Conservation (phyloP, 257 asterid genomes). For the Marsdenia floribunda region DNA sequence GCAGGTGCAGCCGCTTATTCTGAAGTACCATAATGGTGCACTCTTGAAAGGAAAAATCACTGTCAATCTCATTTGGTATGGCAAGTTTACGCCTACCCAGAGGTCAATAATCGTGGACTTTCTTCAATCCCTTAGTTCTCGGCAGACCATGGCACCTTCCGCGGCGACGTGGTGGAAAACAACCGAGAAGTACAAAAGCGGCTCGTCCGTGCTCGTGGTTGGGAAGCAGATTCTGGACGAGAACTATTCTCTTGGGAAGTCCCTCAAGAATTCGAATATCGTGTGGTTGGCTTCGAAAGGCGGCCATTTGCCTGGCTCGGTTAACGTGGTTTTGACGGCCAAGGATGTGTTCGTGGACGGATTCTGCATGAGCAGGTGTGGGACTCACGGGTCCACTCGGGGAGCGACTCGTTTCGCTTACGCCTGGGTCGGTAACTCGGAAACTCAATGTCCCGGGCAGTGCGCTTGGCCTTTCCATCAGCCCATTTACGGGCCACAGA, state of each 20-base stretch:
- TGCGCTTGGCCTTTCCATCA: conserved; percentile 93
- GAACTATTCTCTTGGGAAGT: conserved; percentile 47
- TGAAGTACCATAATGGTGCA: conserved; percentile 35
- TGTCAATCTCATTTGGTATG: conserved; percentile 44
- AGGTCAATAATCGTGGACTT: conserved; percentile 36
- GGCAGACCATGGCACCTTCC: conserved; percentile 2
- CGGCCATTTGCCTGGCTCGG: conserved; percentile 34
- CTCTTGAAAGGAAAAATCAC: conserved; percentile 35
- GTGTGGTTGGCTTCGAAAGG: conserved; percentile 54
- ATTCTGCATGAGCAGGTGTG: conserved; percentile 65
- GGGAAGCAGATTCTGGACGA: conserved; percentile 60
- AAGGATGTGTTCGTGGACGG: conserved; percentile 65
- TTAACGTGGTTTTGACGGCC: conserved; percentile 71
- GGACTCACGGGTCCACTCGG: conserved; percentile 59
- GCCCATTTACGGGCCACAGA: conserved; percentile 81
- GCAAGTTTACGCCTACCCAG: conserved; percentile 32
- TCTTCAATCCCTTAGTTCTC: conserved; percentile 28
- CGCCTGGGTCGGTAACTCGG: conserved; percentile 88
- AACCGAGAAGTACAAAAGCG: conserved; percentile 38
- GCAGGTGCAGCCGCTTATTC: conserved; percentile 29
- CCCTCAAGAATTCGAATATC: conserved; percentile 40
- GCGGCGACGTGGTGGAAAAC: conserved; percentile 39
- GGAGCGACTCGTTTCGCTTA: conserved; percentile 50
- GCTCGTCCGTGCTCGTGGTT: conserved; percentile 30
- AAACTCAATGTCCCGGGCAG: conserved; percentile 60